phyloP scores from a whole-genome alignment of 441 rosid species.

The Viola pubescens region DNA sequence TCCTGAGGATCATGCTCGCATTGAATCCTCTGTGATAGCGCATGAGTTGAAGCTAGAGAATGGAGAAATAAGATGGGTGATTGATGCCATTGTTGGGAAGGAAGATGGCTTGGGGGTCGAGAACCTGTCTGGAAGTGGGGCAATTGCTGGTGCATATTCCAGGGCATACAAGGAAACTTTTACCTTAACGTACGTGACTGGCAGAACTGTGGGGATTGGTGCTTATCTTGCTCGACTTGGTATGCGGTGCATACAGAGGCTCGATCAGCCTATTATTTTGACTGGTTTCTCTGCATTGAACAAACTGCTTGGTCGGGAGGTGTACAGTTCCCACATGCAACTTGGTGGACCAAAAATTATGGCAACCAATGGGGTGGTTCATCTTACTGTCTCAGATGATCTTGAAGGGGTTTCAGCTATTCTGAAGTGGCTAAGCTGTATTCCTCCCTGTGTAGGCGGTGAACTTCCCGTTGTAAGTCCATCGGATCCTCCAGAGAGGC shows the following conservation, averaged over 20 bases:
- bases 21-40: constrained; percentile 76
- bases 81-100: constrained; percentile 92
- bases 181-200: constrained; percentile 92
- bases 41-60: constrained; percentile 69
- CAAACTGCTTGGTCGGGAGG: constrained; percentile 99
- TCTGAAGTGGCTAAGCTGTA: constrained; percentile 89
- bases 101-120: constrained; percentile 98
- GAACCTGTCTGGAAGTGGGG: constrained; percentile 96
- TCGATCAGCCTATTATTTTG: constrained; percentile 97
- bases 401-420: constrained; percentile 92
- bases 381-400: constrained; percentile 97
- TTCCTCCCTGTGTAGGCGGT: constrained; percentile 77
- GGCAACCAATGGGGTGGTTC: constrained; percentile 99
- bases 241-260: constrained; percentile 98
- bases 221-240: constrained; percentile 99
- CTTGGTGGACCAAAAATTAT: constrained; percentile 99
- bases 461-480: constrained; percentile 62
- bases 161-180: constrained; percentile 95
- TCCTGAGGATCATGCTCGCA: constrained; percentile 60
- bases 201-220: constrained; percentile 97
- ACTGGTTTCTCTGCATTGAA: constrained; percentile 98
- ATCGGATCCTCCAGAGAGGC: constrained; percentile 78
- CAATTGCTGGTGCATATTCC: constrained; percentile 97
- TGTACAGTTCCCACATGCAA: constrained; percentile 99
- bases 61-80: constrained; percentile 92